phyloP scores from a whole-genome alignment of 495 filamentous ascomycete genomes.

The Aspergillus sclerotioniger region DNA sequence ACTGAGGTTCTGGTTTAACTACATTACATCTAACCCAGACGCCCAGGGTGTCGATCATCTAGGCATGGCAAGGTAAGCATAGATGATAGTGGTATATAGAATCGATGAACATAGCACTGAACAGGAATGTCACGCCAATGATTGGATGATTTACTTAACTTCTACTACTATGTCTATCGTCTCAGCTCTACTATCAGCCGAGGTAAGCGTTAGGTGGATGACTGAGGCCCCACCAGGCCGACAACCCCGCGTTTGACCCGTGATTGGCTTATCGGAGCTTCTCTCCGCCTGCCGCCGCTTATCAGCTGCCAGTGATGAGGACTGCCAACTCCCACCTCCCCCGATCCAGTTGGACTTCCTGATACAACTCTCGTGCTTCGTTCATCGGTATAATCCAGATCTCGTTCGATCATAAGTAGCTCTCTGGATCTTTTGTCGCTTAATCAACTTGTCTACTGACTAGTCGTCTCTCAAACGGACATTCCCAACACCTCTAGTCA shows the following conservation, averaged over 20 bases:
- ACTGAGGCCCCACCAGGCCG: constrained; percentile 4
- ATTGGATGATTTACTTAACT: not conserved
- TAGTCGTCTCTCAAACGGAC: not conserved
- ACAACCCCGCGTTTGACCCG: not conserved
- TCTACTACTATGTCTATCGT: too few relatives aligned
- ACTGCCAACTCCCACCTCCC: not conserved
- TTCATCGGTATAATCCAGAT: too few relatives aligned
- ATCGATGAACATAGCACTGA: not conserved
- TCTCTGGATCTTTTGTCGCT: not conserved
- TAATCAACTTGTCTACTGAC: not conserved
- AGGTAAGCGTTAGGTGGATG: not conserved
- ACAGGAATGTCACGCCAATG: not conserved
- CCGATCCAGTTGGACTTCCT: too few relatives aligned
- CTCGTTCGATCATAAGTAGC: too few relatives aligned
- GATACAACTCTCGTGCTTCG: too few relatives aligned
- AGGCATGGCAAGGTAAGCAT: constrained; percentile 15
- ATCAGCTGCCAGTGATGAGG: not conserved
- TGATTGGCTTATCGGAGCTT: constrained; percentile 1
- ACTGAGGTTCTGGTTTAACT: constrained; percentile 79
- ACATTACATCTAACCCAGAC: constrained; percentile 28
- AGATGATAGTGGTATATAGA: constrained; percentile 5
- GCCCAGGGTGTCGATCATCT: constrained; percentile 7
- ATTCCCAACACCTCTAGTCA: not conserved
- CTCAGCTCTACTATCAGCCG: not conserved
- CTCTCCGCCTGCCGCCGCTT: constrained; percentile 1